phyloP scores from a whole-genome alignment of 331 rosid genomes.

The Stylosanthes scabra region DNA sequence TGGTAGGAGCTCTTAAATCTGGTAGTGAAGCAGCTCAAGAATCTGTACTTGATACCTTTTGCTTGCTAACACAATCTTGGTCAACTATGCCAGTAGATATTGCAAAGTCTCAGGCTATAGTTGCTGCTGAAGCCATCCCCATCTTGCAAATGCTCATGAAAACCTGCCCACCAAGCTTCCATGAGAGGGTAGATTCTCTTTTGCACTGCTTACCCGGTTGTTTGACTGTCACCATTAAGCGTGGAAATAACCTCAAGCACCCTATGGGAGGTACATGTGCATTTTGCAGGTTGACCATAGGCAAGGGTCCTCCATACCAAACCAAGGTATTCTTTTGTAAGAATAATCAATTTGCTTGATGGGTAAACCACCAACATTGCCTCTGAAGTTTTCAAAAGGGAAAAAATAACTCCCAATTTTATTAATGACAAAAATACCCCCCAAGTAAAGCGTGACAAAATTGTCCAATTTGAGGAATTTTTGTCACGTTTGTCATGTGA shows the following conservation, averaged over 20 bases:
- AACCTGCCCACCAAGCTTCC: constrained; percentile 98
- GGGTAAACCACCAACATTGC: too few species aligned
- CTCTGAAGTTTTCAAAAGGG: too few species aligned
- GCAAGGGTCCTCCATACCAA: constrained; percentile 93
- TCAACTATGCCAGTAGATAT: constrained; percentile 89
- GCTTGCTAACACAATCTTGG: constrained; percentile 92
- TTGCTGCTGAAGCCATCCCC: constrained; percentile 98
- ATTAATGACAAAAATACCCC: too few species aligned
- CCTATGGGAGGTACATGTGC: constrained; percentile 96
- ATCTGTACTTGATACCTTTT: constrained; percentile 80
- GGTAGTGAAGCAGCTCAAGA: constrained; percentile 93
- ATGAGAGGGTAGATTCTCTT: constrained; percentile 92
- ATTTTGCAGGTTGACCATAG: constrained; percentile 87
- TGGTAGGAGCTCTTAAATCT: constrained; percentile 91
- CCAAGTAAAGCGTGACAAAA: too few species aligned
- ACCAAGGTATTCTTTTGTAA: constrained; percentile 78
- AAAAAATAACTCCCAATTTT: too few species aligned
- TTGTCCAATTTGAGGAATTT: too few species aligned
- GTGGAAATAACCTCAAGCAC: constrained; percentile 97
- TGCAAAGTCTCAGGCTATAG: constrained; percentile 84
- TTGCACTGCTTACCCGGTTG: constrained; percentile 99
- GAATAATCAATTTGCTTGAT: constrained; percentile 3
- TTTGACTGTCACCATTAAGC: constrained; percentile 89
- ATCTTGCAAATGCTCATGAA: constrained; percentile 97
- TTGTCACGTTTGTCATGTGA: too few species aligned